Conservation (phyloP, 768 basidiomycete species). For the Fomitopsis pulvina region DNA sequence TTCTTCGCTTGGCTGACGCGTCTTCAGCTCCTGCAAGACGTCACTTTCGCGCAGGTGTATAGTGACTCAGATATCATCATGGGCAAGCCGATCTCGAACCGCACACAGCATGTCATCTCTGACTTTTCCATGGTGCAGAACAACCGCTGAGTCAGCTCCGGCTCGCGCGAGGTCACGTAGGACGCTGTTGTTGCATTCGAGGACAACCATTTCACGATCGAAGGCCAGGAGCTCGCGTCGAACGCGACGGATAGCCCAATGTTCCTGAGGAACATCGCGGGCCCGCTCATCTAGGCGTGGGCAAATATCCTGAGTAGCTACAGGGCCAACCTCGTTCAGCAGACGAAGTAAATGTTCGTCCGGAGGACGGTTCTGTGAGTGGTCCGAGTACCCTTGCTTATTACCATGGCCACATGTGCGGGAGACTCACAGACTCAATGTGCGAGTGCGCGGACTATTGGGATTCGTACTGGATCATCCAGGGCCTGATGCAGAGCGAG, state of each 20-base stretch:
- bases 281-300: conserved; percentile 66
- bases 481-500: conserved; percentile 79
- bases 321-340: conserved; percentile 75
- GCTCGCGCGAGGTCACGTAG: conserved; percentile 39
- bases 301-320: conserved; percentile 73
- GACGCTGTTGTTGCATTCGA: conserved; percentile 64
- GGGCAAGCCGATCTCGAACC: conserved; percentile 77
- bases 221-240: conserved; percentile 77
- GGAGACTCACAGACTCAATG: neutral
- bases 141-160: too few relatives aligned
- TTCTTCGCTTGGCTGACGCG: neutral
- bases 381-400: conserved; percentile 48
- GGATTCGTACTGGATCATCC: conserved; percentile 82
- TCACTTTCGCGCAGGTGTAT: conserved; percentile 71
- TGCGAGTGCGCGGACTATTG: conserved; percentile 39
- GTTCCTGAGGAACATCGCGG: conserved; percentile 64
- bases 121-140: conserved; percentile 50
- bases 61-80: conserved; percentile 84
- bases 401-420: too few relatives aligned
- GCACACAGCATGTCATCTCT: conserved; percentile 55
- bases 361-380: conserved; percentile 80
- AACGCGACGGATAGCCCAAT: conserved; percentile 58
- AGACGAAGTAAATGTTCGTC: conserved; percentile 90
- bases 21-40: conserved; percentile 71
- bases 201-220: conserved; percentile 70